Evolutionary conservation across 768 basidiomycete genomes (phyloP).

Genomic region (Hericium coralloides): DNA sequence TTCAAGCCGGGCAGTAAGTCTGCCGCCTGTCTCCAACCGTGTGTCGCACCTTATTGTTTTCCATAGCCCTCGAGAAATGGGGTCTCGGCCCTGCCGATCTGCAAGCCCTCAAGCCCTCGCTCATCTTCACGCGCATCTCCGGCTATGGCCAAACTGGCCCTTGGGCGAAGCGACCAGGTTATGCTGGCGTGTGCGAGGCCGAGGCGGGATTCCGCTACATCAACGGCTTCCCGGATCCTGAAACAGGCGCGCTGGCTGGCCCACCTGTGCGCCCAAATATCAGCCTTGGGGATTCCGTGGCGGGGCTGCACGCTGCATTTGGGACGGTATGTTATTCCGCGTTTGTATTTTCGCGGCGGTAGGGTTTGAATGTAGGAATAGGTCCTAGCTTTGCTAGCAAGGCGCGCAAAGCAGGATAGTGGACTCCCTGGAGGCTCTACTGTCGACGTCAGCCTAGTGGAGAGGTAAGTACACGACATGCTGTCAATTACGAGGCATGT

Average conservation of each 20-base stretch:
- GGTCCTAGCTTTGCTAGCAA: slow-evolving; percentile 54
- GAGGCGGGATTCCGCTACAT: slow-evolving; percentile 69
- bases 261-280: slow-evolving; percentile 66
- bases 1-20: slow-evolving; percentile 67
- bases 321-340: slow-evolving; percentile 42
- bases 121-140: slow-evolving; percentile 85
- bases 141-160: slow-evolving; percentile 73
- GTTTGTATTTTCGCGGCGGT: not conserved
- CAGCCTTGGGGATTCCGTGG: slow-evolving; percentile 63
- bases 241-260: slow-evolving; percentile 44
- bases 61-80: slow-evolving; percentile 62
- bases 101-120: slow-evolving; percentile 69
- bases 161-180: slow-evolving; percentile 62
- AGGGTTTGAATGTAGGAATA: slow-evolving; percentile 13
- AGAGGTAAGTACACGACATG: slow-evolving; percentile 34
- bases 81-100: slow-evolving; percentile 47
- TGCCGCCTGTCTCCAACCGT: not conserved
- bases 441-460: slow-evolving; percentile 71
- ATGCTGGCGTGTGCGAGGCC: slow-evolving; percentile 69
- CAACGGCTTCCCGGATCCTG: slow-evolving; percentile 52
- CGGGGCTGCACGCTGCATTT: slow-evolving; percentile 65
- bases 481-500: not conserved
- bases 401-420: slow-evolving; percentile 25
- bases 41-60: not conserved
- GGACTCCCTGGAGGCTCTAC: slow-evolving; percentile 34